These are phyloP conservation scores for Termitomyces sp. DNA, from an alignment of 768 basidiomycete genomes.

Conservation along the genomic window DNA sequence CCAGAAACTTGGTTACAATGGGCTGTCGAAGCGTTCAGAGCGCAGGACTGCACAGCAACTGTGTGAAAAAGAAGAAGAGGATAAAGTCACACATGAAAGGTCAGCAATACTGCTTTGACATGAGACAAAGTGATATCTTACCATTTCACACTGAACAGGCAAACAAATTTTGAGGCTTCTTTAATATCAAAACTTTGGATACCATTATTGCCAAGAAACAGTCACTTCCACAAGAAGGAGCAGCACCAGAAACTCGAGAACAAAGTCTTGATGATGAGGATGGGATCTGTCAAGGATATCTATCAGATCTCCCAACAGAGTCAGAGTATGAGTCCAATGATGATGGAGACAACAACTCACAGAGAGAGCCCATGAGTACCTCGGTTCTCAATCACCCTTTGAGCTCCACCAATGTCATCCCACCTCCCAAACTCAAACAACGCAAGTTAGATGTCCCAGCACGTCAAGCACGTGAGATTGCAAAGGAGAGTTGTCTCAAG, in stretches of 20 bases:
- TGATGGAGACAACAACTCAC: background rate
- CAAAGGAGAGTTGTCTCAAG: too few relatives aligned
- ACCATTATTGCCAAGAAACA: too few relatives aligned
- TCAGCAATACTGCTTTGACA: background rate
- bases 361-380: background rate
- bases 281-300: background rate
- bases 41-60: background rate
- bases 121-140: background rate
- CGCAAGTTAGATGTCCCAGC: too few relatives aligned
- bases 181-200: background rate
- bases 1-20: constrained; percentile 9
- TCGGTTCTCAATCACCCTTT: background rate
- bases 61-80: background rate
- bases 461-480: too few relatives aligned
- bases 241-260: background rate
- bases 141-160: background rate
- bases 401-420: background rate
- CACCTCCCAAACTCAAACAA: constrained; percentile 9
- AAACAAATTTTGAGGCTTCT: background rate
- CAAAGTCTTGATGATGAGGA: background rate
- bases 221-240: background rate
- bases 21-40: background rate
- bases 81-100: background rate
- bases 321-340: background rate
- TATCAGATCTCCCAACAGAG: background rate